Evolutionary conservation across 805 yeast species (phyloP), one percentile per base, ranked within the genome.

Genomic region (Alloascoidea hylecoeti): DNA sequence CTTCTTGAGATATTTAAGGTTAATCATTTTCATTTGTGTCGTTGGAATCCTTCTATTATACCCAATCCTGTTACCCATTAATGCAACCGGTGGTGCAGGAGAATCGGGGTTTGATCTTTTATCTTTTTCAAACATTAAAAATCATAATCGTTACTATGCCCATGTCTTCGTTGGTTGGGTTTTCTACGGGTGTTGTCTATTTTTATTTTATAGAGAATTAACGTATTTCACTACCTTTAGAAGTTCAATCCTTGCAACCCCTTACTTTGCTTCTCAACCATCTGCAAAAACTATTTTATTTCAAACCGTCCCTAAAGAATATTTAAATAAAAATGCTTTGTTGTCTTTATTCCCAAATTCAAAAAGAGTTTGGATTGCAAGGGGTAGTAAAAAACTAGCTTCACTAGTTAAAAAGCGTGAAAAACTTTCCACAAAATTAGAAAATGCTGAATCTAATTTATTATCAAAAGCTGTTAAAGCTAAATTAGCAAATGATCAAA

Each of bases 141-240:
- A 76, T 52, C 75, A 73, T 52, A 70, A 76, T 63, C 66, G 82
- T 55, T 68, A 65, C 39, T 77, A 70, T 54, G 92, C 89, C 4
- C 86, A 81, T 48, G 77, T 78, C 4, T 81, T 82, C 50, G 50
- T 78, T 39, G 76, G 86, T 15, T 81, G 92, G 92, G 45, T 72
- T 18, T 75, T 69, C 50, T 81, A 78, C 52, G 86, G 84, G 4
- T 41, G 66, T n/a, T 64, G 77, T 30, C 58, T 78, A 19, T 80
- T 69, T 53, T 63, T 75, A 40, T 73, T 82, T 42, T 82, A 79
- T 64, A 72, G 78, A 49, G 94, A 82, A 57, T 59, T 82, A 61
- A 72, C 75, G 16, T 78, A 71, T 57, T 82, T 81, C 54, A 65
- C 72, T 18, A 66, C 81, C 5, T 72, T 78, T 47, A 74, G 86